Base-by-base conservation (phyloP, 306 rosid genomes). In the Malus fusca region DNA sequence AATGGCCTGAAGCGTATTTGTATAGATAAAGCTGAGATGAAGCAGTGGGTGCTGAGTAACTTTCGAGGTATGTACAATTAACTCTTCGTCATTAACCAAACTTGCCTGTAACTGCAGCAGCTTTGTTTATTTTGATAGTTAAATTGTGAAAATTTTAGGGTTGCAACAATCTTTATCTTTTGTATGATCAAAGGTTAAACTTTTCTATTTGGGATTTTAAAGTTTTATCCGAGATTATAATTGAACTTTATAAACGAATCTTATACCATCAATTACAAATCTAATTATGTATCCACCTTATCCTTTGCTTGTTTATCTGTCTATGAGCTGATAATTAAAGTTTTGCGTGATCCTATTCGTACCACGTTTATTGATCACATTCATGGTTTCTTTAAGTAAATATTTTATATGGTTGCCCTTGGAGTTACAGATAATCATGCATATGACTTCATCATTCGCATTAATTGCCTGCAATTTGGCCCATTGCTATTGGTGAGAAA, bases 21-120 rank as follows among this genome's bases (percentile, higher is more conserved):
- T 73, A 59, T 58, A 69, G 77, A 77, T 81, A 43, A 77, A 77
- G 71, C 48, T 68, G 81, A 48, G 76, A 73, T 59, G 53, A 55
- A 71, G 67, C n/a, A 30, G 31, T 40, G 63, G 48, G 37, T 67
- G 55, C 48, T 72, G 68, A 59, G 72, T 56, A 58, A 66, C 31
- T 15, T 71, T 66, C 58, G 68, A 69, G 72, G 61, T 62, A 37
- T 80, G 85, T 74, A 71, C 21, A 74, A 68, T 79, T 52, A 65
- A 46, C 43, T 75, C 43, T 63, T 53, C 68, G 44, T 65, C 72
- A 72, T 22, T 75, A 60, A 60, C n/a, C 19, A 48, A n/a, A 43
- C 21, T 11, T 35, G 65, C 65, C 51, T 21, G 22, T 71, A 4
- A 3, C 66, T n/a, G 52, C 55, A 17, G 55, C 21, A 51, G 55